phyloP scores from a whole-genome alignment of 1,284 basidiomycete species.

The Trichosporon faecale region DNA sequence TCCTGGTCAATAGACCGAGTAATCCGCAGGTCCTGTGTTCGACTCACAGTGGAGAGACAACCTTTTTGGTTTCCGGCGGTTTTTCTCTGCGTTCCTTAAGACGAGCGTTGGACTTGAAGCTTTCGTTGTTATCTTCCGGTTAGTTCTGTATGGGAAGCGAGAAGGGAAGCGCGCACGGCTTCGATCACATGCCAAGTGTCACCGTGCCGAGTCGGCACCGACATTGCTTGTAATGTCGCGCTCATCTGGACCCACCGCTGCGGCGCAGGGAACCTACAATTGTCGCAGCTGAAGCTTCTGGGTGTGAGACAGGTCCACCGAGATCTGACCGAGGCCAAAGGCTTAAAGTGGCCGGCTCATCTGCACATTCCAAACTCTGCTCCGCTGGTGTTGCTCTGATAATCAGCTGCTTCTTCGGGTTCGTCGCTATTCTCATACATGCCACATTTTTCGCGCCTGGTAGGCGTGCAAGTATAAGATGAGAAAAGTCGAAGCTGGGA shows the following conservation, averaged over 20 bases:
- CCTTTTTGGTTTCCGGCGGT: too few species aligned
- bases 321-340: background rate
- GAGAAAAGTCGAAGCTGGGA: background rate
- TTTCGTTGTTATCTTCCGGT: too few species aligned
- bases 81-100: too few species aligned
- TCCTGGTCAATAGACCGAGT: background rate
- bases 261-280: background rate
- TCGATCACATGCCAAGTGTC: too few species aligned
- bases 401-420: background rate
- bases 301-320: background rate
- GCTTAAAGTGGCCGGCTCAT: background rate
- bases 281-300: background rate
- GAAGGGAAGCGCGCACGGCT: too few species aligned
- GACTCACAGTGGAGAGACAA: constrained; percentile 11
- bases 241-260: background rate
- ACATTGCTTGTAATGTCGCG: background rate
- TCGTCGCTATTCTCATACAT: constrained; percentile 5
- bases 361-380: background rate
- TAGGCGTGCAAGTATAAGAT: background rate
- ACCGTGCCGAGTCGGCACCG: too few species aligned
- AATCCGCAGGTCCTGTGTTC: constrained; percentile 10
- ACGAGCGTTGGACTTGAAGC: too few species aligned
- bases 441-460: background rate
- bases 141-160: too few species aligned
- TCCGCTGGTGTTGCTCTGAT: too few species aligned